These are phyloP conservation scores for Coemansia sp. DNA, from an alignment of 192 early-diverging fungal species.

Conservation along the genomic window DNA sequence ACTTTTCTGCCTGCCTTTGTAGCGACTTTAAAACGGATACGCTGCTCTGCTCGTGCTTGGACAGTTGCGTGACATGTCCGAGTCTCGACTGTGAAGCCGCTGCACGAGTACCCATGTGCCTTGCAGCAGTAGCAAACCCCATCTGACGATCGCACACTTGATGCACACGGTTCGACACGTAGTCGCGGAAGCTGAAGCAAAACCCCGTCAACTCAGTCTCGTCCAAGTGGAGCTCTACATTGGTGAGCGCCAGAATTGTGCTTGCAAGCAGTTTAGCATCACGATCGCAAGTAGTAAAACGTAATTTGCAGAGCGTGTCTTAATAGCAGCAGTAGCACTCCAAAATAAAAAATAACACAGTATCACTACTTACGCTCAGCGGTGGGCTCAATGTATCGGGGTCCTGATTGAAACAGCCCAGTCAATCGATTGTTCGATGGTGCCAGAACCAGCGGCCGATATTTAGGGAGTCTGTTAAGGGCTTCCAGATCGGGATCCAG, in stretches of 20 bases:
- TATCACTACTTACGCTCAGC: constrained; percentile 49
- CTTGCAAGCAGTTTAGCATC: neutral
- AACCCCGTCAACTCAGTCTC: constrained; percentile 51
- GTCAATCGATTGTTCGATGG: constrained; percentile 47
- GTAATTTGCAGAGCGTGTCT: neutral
- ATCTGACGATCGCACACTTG: constrained; percentile 43
- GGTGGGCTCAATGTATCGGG: constrained; percentile 54
- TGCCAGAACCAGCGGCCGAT: constrained; percentile 48
- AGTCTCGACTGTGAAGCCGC: constrained; percentile 26
- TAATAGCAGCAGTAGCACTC: neutral
- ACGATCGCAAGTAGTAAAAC: neutral
- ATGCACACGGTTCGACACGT: constrained; percentile 39
- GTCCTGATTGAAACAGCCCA: constrained; percentile 45
- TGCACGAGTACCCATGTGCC: constrained; percentile 36
- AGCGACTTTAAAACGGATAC: constrained; percentile 37
- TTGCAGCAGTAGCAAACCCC: constrained; percentile 32
- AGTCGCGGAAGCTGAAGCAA: constrained; percentile 53
- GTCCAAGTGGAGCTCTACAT: constrained; percentile 49
- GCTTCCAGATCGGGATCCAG: constrained; percentile 53
- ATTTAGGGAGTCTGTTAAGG: constrained; percentile 44
- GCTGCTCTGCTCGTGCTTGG: constrained; percentile 39
- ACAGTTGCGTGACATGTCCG: constrained; percentile 27
- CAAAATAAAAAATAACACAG: neutral
- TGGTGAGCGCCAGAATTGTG: neutral
- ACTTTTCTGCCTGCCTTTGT: constrained; percentile 52